These are phyloP conservation scores for Dendrostoma leiphaemia DNA, from an alignment of 2,329 filamentous ascomycete genomes.

Conservation along the genomic window DNA sequence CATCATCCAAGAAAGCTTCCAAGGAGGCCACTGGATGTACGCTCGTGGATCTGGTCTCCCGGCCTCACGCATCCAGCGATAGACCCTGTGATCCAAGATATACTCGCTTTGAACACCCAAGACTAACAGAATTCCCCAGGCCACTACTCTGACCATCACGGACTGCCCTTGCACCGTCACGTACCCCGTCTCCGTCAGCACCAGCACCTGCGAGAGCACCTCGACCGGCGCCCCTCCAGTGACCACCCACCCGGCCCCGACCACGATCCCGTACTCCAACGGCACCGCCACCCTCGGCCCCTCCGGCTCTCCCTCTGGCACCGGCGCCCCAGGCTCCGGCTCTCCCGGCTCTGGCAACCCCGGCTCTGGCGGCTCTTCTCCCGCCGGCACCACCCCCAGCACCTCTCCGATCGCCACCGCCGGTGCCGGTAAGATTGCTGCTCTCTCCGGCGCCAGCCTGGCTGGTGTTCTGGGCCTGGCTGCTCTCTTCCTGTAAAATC, in stretches of 20 bases:
- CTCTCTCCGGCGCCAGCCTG: constrained; percentile 57
- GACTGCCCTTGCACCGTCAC: constrained; percentile 70
- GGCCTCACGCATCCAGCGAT: no score
- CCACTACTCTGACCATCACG: constrained; percentile 69
- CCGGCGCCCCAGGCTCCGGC: constrained; percentile 25
- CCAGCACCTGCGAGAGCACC: constrained; percentile 59
- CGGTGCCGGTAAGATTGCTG: constrained; percentile 55
- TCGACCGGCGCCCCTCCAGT: constrained; percentile 65
- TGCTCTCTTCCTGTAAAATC: constrained; percentile 56
- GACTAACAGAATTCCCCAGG: constrained; percentile 33
- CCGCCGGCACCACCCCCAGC: constrained; percentile 27
- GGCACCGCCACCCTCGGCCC: constrained; percentile 34
- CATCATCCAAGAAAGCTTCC: no score
- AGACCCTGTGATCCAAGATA: no score
- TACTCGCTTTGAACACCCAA: constrained; percentile 3
- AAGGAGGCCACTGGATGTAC: no score
- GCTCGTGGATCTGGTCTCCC: no score
- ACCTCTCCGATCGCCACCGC: constrained; percentile 50
- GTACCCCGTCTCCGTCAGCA: constrained; percentile 58
- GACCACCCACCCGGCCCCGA: constrained; percentile 28
- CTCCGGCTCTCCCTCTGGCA: constrained; percentile 28
- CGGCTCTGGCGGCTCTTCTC: neutral
- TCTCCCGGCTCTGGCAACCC: neutral
- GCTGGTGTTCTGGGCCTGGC: constrained; percentile 60
- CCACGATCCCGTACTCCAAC: constrained; percentile 33